Evolutionary conservation across 768 basidiomycete genomes (phyloP).

Genomic region (Amanita exitialis): DNA sequence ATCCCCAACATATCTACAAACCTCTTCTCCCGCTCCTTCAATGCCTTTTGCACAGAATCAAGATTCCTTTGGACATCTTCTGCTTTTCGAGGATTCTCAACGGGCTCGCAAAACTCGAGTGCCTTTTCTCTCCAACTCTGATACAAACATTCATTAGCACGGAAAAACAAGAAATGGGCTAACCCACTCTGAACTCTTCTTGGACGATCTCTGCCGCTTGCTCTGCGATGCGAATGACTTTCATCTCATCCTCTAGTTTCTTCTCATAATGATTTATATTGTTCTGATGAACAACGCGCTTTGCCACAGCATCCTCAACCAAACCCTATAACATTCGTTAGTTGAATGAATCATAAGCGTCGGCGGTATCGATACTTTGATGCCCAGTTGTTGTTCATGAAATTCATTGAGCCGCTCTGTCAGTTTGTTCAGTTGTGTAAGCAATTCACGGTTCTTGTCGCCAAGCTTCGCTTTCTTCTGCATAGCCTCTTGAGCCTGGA

Average conservation of each 20-base stretch:
- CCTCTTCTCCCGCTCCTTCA: slow-evolving; percentile 60
- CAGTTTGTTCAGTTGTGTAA: slow-evolving; percentile 33
- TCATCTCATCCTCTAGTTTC: slow-evolving; percentile 44
- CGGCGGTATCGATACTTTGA: slow-evolving; percentile 29
- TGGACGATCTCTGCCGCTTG: slow-evolving; percentile 39
- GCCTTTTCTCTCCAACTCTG: slow-evolving; percentile 64
- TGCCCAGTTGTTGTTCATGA: slow-evolving; percentile 27
- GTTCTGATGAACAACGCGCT: slow-evolving; percentile 41
- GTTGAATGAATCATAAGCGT: background rate
- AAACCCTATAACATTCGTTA: slow-evolving; percentile 27
- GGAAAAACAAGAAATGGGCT: background rate
- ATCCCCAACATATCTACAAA: slow-evolving; percentile 17
- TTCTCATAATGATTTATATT: slow-evolving; percentile 34
- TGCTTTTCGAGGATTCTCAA: slow-evolving; percentile 46
- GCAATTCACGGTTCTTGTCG: slow-evolving; percentile 29
- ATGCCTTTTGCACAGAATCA: slow-evolving; percentile 49
- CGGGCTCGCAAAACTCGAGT: slow-evolving; percentile 44
- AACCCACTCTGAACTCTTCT: slow-evolving; percentile 51
- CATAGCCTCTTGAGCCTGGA: slow-evolving; percentile 39
- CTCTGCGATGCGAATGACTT: slow-evolving; percentile 33
- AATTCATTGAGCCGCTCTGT: slow-evolving; percentile 43
- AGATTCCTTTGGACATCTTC: slow-evolving; percentile 51
- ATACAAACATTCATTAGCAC: background rate
- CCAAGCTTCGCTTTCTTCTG: slow-evolving; percentile 38
- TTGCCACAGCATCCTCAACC: slow-evolving; percentile 36